Base-by-base conservation (phyloP, 768 basidiomycete genomes). In the Lactifluus volemus region DNA sequence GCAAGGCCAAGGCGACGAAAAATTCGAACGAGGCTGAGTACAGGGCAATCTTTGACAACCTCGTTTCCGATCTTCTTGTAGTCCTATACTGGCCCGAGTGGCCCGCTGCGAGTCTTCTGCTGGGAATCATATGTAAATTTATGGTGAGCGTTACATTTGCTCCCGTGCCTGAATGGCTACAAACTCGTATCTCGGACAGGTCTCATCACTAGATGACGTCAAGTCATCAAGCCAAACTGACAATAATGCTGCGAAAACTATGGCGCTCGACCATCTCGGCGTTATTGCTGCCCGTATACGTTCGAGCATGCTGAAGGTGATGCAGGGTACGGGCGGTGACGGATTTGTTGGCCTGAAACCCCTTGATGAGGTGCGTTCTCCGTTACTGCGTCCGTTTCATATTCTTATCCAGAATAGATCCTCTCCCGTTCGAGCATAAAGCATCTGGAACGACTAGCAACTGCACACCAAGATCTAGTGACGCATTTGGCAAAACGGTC, bases 41-140 rank as follows among this genome's bases (percentile, higher is more conserved):
- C 70, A 84, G 93, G 52, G 79, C 85, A 0, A 92, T 98, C 42
- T 89, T 98, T 61, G 96, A 98, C 68, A 89, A 89, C 67, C 76
- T 98, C 11, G 84, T 98, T 45, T 84, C 85, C 2, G 97, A 99
- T 69, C 77, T 97, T 25, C 79, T 98, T 25, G 81, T 82, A 9
- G 93, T 97, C 19, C 76, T 98, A 6, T 94, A 88, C 70, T 91
- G 91, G 84, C 95, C 97, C 0, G 97, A 99, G 73, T 99, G 96
- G 94, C 97, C 97, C 6, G 95, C 91, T 10, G 91, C 97, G 2
- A 81, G 85, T 47, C 73, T 97, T 17, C 77, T 97, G 42, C 74
- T 98, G 41, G 83, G 80, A 48, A 86, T 97, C 50, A 83, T 86
- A 7, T 88, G 85, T 64, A 88, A 86, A 70, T 86, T 85, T 66